phyloP scores from a whole-genome alignment of 2,329 filamentous ascomycete species.

The Colletotrichum musae region DNA sequence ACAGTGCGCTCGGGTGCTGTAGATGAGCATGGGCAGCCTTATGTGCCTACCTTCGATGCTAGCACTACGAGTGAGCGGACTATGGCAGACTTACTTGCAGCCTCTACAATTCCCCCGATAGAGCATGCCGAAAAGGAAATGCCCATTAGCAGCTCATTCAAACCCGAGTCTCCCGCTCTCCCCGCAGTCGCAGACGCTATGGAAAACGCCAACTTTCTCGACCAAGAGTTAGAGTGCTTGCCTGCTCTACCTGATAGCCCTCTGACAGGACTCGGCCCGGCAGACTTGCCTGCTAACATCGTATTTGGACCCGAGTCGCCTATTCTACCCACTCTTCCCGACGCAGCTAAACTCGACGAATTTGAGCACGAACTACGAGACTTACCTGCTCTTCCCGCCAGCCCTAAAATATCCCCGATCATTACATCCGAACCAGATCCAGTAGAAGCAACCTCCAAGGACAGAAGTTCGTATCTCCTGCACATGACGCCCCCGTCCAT shows the following conservation, averaged over 20 bases:
- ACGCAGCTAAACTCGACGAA: no score
- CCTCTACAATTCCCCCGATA: no score
- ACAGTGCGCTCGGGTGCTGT: no score
- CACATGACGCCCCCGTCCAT: conserved; percentile 55
- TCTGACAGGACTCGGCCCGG: neutral
- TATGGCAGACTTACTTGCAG: no score
- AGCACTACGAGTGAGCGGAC: no score
- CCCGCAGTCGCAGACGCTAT: conserved; percentile 4
- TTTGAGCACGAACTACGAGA: conserved; percentile 18
- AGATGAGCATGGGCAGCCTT: no score
- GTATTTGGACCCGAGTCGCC: conserved; percentile 2
- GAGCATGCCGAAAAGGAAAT: neutral
- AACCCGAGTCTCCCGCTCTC: conserved; percentile 27
- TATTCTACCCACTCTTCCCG: neutral
- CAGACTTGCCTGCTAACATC: neutral
- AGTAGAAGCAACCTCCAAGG: conserved; percentile 58
- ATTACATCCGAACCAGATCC: conserved; percentile 54
- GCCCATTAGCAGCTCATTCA: neutral
- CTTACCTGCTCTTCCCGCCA: conserved; percentile 39
- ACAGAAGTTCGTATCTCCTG: conserved; percentile 59
- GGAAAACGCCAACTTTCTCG: neutral
- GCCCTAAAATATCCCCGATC: conserved; percentile 33
- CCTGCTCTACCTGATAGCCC: conserved; percentile 28
- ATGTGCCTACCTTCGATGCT: no score
- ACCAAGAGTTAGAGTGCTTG: conserved; percentile 9